A percentile compares a stretch with the other conserved stretches of the same genome.
Conservation (phyloP, 176 grass and related monocot species). For the Oryza coarctata region DNA sequence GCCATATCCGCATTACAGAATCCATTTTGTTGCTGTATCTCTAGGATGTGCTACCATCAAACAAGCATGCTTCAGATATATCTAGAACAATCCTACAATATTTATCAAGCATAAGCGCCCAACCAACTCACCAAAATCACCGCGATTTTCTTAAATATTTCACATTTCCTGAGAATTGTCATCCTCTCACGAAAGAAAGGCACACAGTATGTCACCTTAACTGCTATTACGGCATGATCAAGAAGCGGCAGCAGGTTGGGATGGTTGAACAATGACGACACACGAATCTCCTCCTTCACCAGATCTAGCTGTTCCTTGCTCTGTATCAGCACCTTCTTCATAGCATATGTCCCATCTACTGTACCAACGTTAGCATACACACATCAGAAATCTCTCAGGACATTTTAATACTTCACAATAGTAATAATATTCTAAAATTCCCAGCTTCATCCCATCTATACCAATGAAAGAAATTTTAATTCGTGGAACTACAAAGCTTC, state of each 20-base stretch:
- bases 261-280: constrained; percentile 81
- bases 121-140: neutral
- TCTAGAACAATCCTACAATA: neutral
- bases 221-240: constrained; percentile 74
- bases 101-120: neutral
- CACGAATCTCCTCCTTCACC: constrained; percentile 87
- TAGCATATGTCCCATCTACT: constrained; percentile 85
- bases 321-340: constrained; percentile 95
- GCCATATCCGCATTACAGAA: neutral
- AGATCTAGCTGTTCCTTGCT: constrained; percentile 87
- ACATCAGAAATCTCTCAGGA: constrained; percentile 10
- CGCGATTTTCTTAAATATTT: constrained; percentile 7
- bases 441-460: neutral
- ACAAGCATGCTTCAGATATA: neutral
- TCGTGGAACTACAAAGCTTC: neutral
- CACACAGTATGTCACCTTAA: constrained; percentile 56
- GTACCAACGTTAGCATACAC: constrained; percentile 18
- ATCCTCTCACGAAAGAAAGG: neutral
- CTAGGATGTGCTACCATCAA: neutral
- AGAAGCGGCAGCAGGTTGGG: constrained; percentile 84
- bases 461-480: neutral
- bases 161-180: neutral
- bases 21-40: neutral
- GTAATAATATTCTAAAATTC: neutral
- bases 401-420: neutral